phyloP scores from a whole-genome alignment of 2,329 filamentous ascomycete species.

The Neobulgaria alba region DNA sequence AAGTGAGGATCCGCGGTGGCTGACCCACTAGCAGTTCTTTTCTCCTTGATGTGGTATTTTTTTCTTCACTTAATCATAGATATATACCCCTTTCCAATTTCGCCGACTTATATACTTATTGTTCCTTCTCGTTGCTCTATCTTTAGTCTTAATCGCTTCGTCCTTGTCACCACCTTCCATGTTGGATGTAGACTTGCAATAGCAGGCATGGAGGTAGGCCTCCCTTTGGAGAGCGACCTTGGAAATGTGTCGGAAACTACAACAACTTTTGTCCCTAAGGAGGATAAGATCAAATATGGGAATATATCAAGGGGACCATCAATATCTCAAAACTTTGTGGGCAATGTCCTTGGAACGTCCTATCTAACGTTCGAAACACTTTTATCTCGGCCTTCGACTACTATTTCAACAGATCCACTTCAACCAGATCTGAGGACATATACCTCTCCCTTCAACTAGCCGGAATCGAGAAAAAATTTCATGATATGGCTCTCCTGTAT shows the following conservation, averaged over 20 bases:
- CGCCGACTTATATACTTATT: too few species aligned
- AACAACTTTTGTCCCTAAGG: conserved; percentile 4
- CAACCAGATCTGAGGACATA: conserved; percentile 60
- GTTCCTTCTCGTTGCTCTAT: too few species aligned
- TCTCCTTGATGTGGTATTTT: too few species aligned
- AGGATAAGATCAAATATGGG: conserved; percentile 4
- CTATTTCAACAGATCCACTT: conserved; percentile 33
- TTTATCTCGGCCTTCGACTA: conserved; percentile 20
- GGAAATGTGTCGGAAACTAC: conserved; percentile 8
- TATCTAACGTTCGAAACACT: conserved; percentile 27
- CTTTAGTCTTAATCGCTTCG: too few species aligned
- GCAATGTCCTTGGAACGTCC: conserved; percentile 5
- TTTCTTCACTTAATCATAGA: too few species aligned
- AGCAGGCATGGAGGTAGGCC: conserved; percentile 12
- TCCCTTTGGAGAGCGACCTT: conserved; percentile 11
- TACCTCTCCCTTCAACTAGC: conserved; percentile 66
- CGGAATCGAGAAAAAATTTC: conserved; percentile 56
- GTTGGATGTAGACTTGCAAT: conserved; percentile 8
- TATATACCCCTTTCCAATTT: too few species aligned
- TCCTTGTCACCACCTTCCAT: too few species aligned
- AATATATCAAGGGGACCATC: conserved; percentile 6
- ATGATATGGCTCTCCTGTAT: conserved; percentile 67
- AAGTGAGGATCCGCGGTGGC: too few species aligned
- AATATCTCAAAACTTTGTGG: neutral
- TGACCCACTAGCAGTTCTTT: too few species aligned